Evolutionary conservation across 176 grass and related monocot genomes (phyloP).

Genomic region (Carex parvula): DNA sequence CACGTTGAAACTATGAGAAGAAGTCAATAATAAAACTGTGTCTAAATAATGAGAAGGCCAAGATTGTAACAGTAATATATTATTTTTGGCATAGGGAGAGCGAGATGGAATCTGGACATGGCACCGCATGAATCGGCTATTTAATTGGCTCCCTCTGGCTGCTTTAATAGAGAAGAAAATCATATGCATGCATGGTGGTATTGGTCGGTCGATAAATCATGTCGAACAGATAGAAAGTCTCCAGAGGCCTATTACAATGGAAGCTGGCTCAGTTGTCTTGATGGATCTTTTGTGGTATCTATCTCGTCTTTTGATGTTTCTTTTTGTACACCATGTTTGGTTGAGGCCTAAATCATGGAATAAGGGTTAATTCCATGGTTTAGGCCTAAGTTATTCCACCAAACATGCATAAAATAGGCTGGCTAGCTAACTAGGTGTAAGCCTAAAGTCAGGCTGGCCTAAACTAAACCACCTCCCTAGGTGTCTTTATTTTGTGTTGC

Average conservation of each 20-base stretch:
- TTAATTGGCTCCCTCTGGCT: conserved; percentile 99
- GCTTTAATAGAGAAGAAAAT: conserved; percentile 99
- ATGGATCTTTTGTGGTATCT: conserved; percentile 96
- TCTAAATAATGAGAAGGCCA: conserved; percentile 1
- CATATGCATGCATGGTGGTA: conserved; percentile 99
- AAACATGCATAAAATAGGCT: too few relatives aligned
- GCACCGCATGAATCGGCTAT: conserved; percentile 96
- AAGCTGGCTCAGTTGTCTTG: conserved; percentile 93
- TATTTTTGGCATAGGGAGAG: conserved; percentile 61
- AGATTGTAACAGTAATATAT: conserved; percentile 17
- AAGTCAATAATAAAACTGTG: not conserved
- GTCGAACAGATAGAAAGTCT: conserved; percentile 96
- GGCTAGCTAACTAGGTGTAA: too few relatives aligned
- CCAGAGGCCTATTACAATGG: conserved; percentile 97
- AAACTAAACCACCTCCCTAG: too few relatives aligned
- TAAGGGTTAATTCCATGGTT: too few relatives aligned
- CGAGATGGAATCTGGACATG: conserved; percentile 98
- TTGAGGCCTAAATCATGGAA: too few relatives aligned
- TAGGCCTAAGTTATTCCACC: too few relatives aligned
- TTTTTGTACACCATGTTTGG: not conserved
- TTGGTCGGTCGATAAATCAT: conserved; percentile 97
- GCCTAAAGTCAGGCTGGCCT: too few relatives aligned
- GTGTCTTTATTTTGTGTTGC: too few relatives aligned
- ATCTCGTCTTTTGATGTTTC: conserved; percentile 20
- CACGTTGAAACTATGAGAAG: not conserved